Conservation (phyloP, 192 early-diverging fungal species). For the Lobosporangium transversale region DNA sequence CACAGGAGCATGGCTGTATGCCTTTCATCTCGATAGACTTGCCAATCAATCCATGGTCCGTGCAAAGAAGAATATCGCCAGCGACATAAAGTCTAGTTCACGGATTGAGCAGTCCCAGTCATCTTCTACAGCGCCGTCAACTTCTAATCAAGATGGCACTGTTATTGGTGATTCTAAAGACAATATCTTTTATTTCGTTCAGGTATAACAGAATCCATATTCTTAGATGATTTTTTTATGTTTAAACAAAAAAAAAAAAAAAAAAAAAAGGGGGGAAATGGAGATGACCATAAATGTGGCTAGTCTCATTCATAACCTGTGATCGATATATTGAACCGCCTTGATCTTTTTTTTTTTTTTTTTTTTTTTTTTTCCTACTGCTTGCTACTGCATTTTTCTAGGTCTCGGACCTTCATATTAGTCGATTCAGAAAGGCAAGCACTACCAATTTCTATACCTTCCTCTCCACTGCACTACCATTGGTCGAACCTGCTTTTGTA, state of each 20-base stretch:
- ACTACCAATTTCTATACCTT: slow-evolving; percentile 82
- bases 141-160: slow-evolving; percentile 19
- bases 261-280: not conserved
- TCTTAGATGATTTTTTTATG: not conserved
- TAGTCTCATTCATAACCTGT: too few relatives aligned
- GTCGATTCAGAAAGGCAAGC: slow-evolving; percentile 70
- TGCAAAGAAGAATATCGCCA: slow-evolving; percentile 5
- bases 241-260: not conserved
- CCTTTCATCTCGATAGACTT: slow-evolving; percentile 35
- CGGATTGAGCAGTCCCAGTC: not conserved
- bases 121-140: not conserved
- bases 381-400: slow-evolving; percentile 26
- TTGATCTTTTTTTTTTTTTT: not conserved
- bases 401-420: slow-evolving; percentile 90
- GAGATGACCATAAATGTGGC: too few relatives aligned
- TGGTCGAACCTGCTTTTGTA: slow-evolving; percentile 82
- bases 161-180: slow-evolving; percentile 65
- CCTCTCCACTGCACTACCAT: slow-evolving; percentile 76
- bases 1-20: slow-evolving; percentile 39
- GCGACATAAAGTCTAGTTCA: not conserved
- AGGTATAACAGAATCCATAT: slow-evolving; percentile 54
- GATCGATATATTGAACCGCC: not conserved
- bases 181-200: slow-evolving; percentile 75
- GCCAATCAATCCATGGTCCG: slow-evolving; percentile 49
- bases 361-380: not conserved